Evolutionary conservation across 192 early-diverging fungal genomes (phyloP), one percentile per base, ranked within the genome.

Genomic region (Mortierella antarctica): DNA sequence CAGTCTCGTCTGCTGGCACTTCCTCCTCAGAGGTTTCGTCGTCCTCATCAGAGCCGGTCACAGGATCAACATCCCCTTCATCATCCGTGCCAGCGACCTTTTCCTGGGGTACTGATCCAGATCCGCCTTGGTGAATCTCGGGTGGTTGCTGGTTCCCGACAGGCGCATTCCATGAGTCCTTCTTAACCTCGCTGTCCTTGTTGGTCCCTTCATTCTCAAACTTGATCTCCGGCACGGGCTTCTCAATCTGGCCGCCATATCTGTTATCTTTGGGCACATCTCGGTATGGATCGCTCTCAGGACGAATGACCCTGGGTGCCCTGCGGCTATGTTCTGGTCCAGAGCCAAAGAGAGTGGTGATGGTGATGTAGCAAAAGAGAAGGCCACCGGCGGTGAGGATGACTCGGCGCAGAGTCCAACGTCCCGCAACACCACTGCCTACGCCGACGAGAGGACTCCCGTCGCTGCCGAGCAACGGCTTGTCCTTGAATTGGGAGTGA

Each of bases 401-500:
- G 9, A 80, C 50, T 14, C 65, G 64, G 50, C 77, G 77, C 10
- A 80, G 48, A 39, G 47, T 80, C 48, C 39, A 48, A 2, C 65
- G 57, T 41, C 64, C 70, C 45, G 50, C 59, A 15, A 73, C n/a
- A 14, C 18, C 13, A 21, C 31, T 31, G n/a, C 64, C 74, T 40
- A 54, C 8, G 13, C 50, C 47, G 1, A 45, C 51, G 48, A 53
- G 23, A 8, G 63, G 13, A 12, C 9, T 31, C 50, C 15, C 42
- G 44, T 56, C 60, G 15, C 23, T 40, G 15, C 61, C 61, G 39
- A 62, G 51, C 15, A 80, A 14, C 48, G 77, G 77, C 60, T 80
- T 80, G 65, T 80, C 77, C 65, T 80, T 80, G 65, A 80, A 80
- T 55, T 80, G 77, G 21, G 74, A 55, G 8, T 69, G 56, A 21